Percentiles rank a stretch among this genome's conserved stretches.
Conservation (phyloP, 225 moss, liverwort and hornwort species). For the Anthoceros angustus region DNA sequence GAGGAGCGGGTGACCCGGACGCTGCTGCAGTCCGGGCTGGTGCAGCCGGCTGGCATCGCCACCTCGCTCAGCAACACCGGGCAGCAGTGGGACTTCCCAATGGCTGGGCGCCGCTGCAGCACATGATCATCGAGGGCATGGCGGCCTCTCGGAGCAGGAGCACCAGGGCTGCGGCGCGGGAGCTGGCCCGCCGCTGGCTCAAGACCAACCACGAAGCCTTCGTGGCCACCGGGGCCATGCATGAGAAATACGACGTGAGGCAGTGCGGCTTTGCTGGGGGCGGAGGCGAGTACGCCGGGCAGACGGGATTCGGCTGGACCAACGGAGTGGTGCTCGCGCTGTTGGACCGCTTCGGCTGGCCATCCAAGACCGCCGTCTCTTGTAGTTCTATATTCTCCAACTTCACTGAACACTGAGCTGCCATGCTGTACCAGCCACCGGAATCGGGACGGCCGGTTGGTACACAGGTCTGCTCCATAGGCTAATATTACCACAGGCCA, state of each 20-base stretch:
- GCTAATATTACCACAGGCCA: too few species aligned
- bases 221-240: slow-evolving; percentile 42
- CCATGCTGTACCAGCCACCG: too few species aligned
- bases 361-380: neutral
- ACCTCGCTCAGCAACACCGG: slow-evolving; percentile 45
- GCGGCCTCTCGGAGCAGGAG: slow-evolving; percentile 16
- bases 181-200: slow-evolving; percentile 47
- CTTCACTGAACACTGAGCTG: too few species aligned
- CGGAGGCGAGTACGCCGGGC: slow-evolving; percentile 61
- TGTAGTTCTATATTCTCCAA: too few species aligned
- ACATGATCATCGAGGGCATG: slow-evolving; percentile 79
- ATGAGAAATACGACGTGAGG: slow-evolving; percentile 65
- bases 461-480: too few species aligned
- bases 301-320: slow-evolving; percentile 37
- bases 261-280: slow-evolving; percentile 38
- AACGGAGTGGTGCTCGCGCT: slow-evolving; percentile 29
- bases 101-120: slow-evolving; percentile 87
- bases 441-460: too few species aligned
- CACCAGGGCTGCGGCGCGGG: slow-evolving; percentile 30
- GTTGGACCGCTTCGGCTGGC: slow-evolving; percentile 26
- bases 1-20: slow-evolving; percentile 41
- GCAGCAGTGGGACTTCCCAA: slow-evolving; percentile 87
- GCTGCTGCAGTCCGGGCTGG: slow-evolving; percentile 37
- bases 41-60: slow-evolving; percentile 55
- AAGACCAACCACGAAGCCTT: slow-evolving; percentile 44